Base-by-base conservation (phyloP, 176 grass and related monocot genomes). In the Ananas comosus region DNA sequence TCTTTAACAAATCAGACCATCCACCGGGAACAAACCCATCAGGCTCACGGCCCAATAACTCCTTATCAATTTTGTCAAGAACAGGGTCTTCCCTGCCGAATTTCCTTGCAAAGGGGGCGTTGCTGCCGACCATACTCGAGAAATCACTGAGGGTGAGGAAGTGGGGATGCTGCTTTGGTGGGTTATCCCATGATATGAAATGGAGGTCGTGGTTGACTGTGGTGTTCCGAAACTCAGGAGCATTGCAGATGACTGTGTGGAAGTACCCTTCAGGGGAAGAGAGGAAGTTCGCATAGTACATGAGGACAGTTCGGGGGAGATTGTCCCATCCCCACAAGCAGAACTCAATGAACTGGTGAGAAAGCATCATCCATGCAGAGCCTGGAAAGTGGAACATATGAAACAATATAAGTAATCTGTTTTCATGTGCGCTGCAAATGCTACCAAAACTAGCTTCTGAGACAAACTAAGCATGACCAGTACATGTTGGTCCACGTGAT, bases 311-410 rank as follows among this genome's bases (percentile, higher is more conserved):
- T 78, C 95, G 81, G 2, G 95, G 95, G 65, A 99, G 87, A 75
- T 94, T 99, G 75, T 99, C 95, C 95, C 95, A 99, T 27, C 95
- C 95, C 95, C 95, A 99, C 78, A 99, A 81, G 70, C 80, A 91
- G 49, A 86, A 99, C 63, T 99, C 95, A 42, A 91, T 88, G 78
- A 99, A 99, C 9, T 83, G 82, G 70, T 86, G 95, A 67, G 90
- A 83, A 65, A 99, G 82, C 84, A 91, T 84, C 95, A 99, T 99
- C 95, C 95, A 99, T 14, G 95, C 95, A 18, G 95, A 99, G 10
- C 95, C 95, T 96, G 73, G 65, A 84, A 85, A 57, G 78, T 79
- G 54, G n/a, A 48, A 81, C 27, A 72, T 12, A 19, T 61, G 56
- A 61, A 61, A 61, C 16, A 61, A 18, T 19, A 61, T 61, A 18